phyloP scores from a whole-genome alignment of 169 alveolate genomes.

The Plasmodium sp. region DNA sequence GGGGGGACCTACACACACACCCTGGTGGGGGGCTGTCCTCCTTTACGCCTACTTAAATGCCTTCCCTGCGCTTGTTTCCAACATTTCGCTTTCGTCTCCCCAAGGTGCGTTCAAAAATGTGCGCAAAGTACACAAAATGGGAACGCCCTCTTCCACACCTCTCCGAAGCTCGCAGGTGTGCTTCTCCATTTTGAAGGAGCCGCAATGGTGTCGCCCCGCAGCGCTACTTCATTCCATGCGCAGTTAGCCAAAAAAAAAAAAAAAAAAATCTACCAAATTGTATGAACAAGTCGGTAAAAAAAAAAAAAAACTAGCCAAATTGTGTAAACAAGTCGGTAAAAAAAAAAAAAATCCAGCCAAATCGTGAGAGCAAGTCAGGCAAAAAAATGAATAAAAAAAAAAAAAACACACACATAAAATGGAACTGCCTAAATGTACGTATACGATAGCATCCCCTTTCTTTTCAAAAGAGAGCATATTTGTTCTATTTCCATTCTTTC shows the following conservation, averaged over 20 bases:
- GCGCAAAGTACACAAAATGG: not conserved
- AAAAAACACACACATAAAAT: not conserved
- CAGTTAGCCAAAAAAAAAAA: not conserved
- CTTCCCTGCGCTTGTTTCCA: not conserved
- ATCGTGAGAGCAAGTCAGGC: not conserved
- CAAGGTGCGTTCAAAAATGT: not conserved
- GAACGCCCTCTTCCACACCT: not conserved
- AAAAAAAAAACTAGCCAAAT: not conserved
- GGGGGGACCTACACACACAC: not conserved
- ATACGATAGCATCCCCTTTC: not conserved
- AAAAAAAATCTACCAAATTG: not conserved
- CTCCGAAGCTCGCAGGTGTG: not conserved
- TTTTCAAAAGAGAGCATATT: not conserved
- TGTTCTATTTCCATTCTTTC: not conserved
- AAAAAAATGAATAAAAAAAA: not conserved
- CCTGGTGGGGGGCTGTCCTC: not conserved
- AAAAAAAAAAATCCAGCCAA: not conserved
- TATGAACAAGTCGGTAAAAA: not conserved
- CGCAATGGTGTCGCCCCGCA: not conserved
- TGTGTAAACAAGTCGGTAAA: not conserved
- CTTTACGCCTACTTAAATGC: not conserved
- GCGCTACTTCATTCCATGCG: not conserved
- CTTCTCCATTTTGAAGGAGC: not conserved
- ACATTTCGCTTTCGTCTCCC: not conserved
- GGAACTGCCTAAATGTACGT: not conserved